Evolutionary conservation across 805 yeast species (phyloP).

Genomic region (Candida qinlingensis): DNA sequence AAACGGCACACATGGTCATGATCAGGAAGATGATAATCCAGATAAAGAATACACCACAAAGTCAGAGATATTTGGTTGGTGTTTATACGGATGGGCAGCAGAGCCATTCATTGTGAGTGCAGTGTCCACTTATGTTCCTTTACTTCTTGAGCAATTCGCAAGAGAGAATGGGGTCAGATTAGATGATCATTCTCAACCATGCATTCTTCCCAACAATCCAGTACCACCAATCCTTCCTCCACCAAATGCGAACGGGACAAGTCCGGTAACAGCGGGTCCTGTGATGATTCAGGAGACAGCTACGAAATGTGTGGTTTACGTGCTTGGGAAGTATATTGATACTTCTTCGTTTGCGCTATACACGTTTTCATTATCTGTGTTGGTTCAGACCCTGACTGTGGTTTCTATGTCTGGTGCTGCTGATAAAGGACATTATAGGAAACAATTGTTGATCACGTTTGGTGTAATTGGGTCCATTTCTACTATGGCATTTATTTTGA

Average conservation of each 20-base stretch:
- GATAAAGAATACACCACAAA: constrained; percentile 28
- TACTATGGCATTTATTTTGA: constrained; percentile 40
- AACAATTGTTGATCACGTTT: constrained; percentile 47
- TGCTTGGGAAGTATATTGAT: constrained; percentile 47
- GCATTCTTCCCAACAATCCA: constrained; percentile 32
- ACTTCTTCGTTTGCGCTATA: constrained; percentile 71
- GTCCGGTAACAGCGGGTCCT: not conserved
- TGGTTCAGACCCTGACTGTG: constrained; percentile 66
- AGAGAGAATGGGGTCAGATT: constrained; percentile 63
- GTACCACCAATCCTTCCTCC: constrained; percentile 32
- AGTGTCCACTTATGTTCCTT: constrained; percentile 72
- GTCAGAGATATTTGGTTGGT: constrained; percentile 59
- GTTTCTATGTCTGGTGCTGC: constrained; percentile 70
- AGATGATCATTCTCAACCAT: constrained; percentile 53
- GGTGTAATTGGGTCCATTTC: constrained; percentile 55
- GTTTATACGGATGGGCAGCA: constrained; percentile 64
- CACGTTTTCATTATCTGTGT: constrained; percentile 66
- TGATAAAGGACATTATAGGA: constrained; percentile 58
- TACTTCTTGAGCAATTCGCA: constrained; percentile 66
- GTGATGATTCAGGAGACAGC: constrained; percentile 5
- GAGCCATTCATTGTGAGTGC: constrained; percentile 80
- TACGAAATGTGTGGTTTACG: constrained; percentile 42
- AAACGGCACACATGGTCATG: not conserved
- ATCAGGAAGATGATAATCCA: not conserved
- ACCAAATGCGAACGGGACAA: constrained; percentile 16